These are phyloP conservation scores for Talaromyces thailandensis DNA, from an alignment of 495 filamentous ascomycete species.

Conservation along the genomic window DNA sequence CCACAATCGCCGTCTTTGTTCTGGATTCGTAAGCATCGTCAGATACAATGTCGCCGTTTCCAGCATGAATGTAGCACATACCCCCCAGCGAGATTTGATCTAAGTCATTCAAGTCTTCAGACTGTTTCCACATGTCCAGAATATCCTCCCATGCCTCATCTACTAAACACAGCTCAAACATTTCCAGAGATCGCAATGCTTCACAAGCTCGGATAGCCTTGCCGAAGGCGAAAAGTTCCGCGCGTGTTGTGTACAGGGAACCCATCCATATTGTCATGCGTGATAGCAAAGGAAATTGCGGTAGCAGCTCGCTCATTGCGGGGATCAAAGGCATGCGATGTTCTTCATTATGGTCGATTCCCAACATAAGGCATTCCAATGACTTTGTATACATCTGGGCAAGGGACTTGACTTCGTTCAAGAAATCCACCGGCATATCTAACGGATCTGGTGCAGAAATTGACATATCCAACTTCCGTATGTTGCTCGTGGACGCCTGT, in stretches of 20 bases:
- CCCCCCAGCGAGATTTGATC: neutral
- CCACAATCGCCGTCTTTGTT: neutral
- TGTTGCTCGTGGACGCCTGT: neutral
- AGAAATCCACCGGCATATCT: no score
- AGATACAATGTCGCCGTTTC: neutral
- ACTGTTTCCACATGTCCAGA: neutral
- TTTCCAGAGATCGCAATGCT: neutral
- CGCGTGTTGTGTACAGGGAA: neutral
- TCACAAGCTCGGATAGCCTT: neutral
- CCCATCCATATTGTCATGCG: neutral
- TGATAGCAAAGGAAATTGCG: neutral
- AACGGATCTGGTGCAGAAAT: no score
- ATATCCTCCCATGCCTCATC: neutral
- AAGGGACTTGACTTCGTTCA: no score
- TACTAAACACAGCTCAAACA: neutral
- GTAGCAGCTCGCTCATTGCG: neutral
- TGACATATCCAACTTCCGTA: neutral
- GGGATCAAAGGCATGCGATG: neutral
- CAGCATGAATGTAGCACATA: neutral
- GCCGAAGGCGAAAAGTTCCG: neutral
- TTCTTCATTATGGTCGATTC: neutral
- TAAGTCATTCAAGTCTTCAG: neutral
- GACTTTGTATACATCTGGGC: no score
- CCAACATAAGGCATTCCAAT: no score
- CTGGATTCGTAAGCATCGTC: neutral